phyloP scores from a whole-genome alignment of 169 alveolate species.

The Eimeria sp. region DNA sequence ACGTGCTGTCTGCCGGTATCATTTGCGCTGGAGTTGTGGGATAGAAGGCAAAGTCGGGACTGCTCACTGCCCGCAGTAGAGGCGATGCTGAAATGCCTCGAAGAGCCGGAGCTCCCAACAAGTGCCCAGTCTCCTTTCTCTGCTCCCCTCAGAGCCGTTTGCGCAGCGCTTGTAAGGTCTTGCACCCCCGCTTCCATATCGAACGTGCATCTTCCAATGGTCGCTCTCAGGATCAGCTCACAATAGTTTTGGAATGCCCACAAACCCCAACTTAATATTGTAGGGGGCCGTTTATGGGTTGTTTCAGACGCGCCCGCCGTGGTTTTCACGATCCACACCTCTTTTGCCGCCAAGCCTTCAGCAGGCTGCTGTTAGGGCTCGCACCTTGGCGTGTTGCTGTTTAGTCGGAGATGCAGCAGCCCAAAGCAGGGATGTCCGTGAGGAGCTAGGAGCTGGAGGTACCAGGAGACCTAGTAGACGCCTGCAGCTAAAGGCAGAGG shows the following conservation, averaged over 20 bases:
- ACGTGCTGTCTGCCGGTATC: conserved; percentile 60
- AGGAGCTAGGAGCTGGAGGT: conserved; percentile 39
- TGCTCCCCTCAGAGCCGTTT: conserved; percentile 38
- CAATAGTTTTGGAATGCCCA: not conserved
- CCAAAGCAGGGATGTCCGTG: conserved; percentile 56
- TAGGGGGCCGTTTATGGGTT: not conserved
- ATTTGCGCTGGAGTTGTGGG: conserved; percentile 70
- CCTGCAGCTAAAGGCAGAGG: conserved; percentile 18
- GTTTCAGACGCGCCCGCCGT: conserved; percentile 40
- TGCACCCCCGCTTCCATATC: not conserved
- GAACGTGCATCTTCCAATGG: not conserved
- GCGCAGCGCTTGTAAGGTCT: conserved; percentile 25
- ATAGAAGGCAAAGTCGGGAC: not conserved
- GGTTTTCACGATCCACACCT: not conserved
- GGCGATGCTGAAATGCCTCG: conserved; percentile 17
- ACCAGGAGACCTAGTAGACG: conserved; percentile 47
- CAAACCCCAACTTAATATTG: not conserved
- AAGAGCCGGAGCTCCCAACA: not conserved
- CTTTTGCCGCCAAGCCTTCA: conserved; percentile 60
- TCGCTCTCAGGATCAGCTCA: not conserved
- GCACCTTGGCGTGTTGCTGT: conserved; percentile 62
- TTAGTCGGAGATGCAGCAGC: conserved; percentile 57
- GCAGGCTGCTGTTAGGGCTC: conserved; percentile 50
- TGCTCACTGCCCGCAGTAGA: not conserved
- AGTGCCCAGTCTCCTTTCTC: conserved; percentile 15